Evolutionary conservation across 2,329 filamentous ascomycete species (phyloP), one percentile per base, ranked within the genome.

Genomic region (Cladophialophora exuberans): DNA sequence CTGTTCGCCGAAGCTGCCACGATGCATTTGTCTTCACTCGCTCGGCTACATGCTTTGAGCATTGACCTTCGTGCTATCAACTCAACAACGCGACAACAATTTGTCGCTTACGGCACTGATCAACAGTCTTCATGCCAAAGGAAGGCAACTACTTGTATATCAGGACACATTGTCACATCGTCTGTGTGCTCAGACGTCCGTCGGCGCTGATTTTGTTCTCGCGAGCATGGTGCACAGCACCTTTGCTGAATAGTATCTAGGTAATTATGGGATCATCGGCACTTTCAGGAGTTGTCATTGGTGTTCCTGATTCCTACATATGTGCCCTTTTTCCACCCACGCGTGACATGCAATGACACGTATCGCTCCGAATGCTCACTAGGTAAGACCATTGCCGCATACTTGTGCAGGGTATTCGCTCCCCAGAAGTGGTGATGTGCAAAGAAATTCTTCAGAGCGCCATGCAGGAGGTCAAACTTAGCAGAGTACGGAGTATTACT

Each of bases 241-340:
- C n/a, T n/a, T n/a, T n/a, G n/a, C n/a, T n/a, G n/a, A n/a, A n/a
- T n/a, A n/a, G n/a, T n/a, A n/a, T n/a, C n/a, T n/a, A n/a, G n/a
- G n/a, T n/a, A n/a, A n/a, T n/a, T n/a, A n/a, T n/a, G n/a, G n/a
- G n/a, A n/a, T n/a, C n/a, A n/a, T n/a, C n/a, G n/a, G n/a, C n/a
- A n/a, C n/a, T n/a, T n/a, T n/a, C n/a, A n/a, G 18, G 20, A 22
- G 33, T 15, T 20, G 25, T 13, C 6, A 49, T 49, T 41, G 46
- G 33, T 49, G 35, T 49, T 31, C 46, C 35, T 41, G 46, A 23
- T 23, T 31, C n/a, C n/a, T n/a, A n/a, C n/a, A n/a, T n/a, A n/a
- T n/a, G n/a, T n/a, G 20, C 39, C 26, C 20, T 23, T 42, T 26
- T 25, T 11, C 22, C 18, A 11, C 3, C 35, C 10, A 5, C 22